These are phyloP conservation scores for Phytophthora sojae DNA, from an alignment of 352 stramenopile genomes.

Conservation along the genomic window DNA sequence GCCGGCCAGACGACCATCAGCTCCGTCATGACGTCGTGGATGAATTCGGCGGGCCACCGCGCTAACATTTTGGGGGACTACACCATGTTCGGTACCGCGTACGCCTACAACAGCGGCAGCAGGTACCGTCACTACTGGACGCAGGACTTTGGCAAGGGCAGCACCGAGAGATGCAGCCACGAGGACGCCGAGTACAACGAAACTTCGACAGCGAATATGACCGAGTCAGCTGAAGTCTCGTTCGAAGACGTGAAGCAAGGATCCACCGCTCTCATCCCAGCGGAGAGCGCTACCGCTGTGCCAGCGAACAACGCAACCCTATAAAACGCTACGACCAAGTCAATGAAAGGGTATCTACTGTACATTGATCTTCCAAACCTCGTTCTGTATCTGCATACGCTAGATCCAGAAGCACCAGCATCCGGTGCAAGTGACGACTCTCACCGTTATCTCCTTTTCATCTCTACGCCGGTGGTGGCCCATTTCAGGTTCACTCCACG, in stretches of 20 bases:
- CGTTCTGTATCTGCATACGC: neutral
- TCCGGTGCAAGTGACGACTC: slow-evolving; percentile 24
- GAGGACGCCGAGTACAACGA: slow-evolving; percentile 21
- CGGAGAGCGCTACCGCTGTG: neutral
- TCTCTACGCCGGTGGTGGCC: neutral
- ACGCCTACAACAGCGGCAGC: slow-evolving; percentile 34
- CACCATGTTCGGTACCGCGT: slow-evolving; percentile 40
- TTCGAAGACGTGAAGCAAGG: slow-evolving; percentile 1
- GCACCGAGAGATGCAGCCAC: slow-evolving; percentile 28
- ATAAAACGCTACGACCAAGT: neutral
- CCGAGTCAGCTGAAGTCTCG: neutral
- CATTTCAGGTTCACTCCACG: slow-evolving; percentile 17
- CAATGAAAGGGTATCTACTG: neutral
- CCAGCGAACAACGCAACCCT: neutral
- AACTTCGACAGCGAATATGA: slow-evolving; percentile 7
- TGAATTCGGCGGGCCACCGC: slow-evolving; percentile 55
- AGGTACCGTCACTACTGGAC: slow-evolving; percentile 61
- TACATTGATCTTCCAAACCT: neutral
- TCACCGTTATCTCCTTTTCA: slow-evolving; percentile 13
- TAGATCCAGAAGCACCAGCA: slow-evolving; percentile 35
- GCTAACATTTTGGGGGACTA: slow-evolving; percentile 52
- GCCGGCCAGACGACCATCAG: slow-evolving; percentile 44
- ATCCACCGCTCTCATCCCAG: neutral
- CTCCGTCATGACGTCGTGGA: slow-evolving; percentile 56
- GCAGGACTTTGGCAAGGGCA: slow-evolving; percentile 49